phyloP scores from a whole-genome alignment of 164 flowering plant genomes.

The Vitis amurensis region DNA sequence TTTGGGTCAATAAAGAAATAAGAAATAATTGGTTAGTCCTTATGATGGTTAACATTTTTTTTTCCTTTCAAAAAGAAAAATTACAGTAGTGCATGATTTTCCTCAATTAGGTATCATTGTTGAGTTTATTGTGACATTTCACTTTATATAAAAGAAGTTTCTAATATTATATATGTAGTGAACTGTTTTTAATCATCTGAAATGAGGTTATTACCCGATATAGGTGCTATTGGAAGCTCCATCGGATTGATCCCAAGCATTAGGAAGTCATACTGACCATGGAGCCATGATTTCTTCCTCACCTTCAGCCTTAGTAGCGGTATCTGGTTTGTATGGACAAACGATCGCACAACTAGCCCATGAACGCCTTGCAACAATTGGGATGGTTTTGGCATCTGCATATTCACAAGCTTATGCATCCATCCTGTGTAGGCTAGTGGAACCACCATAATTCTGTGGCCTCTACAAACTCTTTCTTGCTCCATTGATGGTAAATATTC shows the following conservation, averaged over 20 bases:
- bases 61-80: too few species aligned
- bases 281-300: conserved; percentile 76
- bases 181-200: too few species aligned
- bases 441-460: conserved; percentile 56
- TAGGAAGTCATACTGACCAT: conserved; percentile 66
- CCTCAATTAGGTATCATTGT: too few species aligned
- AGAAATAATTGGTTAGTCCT: too few species aligned
- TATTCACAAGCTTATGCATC: conserved; percentile 35
- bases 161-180: too few species aligned
- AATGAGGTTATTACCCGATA: background rate
- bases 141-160: too few species aligned
- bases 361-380: conserved; percentile 60
- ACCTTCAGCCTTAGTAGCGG: conserved; percentile 74
- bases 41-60: too few species aligned
- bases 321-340: conserved; percentile 63
- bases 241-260: conserved; percentile 52
- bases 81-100: too few species aligned
- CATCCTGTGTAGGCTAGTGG: conserved; percentile 77
- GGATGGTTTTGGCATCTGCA: conserved; percentile 58
- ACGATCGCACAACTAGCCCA: conserved; percentile 52
- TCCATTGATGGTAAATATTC: conserved; percentile 53
- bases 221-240: conserved; percentile 69
- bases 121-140: too few species aligned
- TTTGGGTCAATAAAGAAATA: too few species aligned
- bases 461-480: conserved; percentile 43